Conservation (phyloP, 2,329 filamentous ascomycete species). For the Cephalotrichum gorgonifer region DNA sequence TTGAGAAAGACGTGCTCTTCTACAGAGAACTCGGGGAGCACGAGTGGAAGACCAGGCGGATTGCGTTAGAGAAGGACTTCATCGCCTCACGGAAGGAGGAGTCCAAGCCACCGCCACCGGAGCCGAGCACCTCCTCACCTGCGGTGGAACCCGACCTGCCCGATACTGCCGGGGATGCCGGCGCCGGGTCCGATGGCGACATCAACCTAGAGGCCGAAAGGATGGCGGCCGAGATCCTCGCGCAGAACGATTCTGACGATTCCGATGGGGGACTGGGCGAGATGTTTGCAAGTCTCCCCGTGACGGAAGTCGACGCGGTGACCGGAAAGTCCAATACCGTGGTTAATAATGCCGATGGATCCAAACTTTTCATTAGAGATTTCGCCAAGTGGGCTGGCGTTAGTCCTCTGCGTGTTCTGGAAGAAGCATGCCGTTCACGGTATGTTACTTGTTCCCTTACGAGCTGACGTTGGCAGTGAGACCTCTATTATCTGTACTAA, state of each 20-base stretch:
- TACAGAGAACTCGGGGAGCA: slow-evolving; percentile 56
- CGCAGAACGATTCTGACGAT: slow-evolving; percentile 37
- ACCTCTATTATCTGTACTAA: slow-evolving; percentile 3
- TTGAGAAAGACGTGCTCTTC: slow-evolving; percentile 70
- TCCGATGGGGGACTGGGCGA: slow-evolving; percentile 43
- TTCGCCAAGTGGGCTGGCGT: slow-evolving; percentile 78
- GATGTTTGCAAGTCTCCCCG: slow-evolving; percentile 51
- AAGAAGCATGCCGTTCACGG: slow-evolving; percentile 81
- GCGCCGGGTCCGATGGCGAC: slow-evolving; percentile 28
- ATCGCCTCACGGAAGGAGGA: slow-evolving; percentile 34
- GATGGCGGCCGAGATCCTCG: slow-evolving; percentile 48
- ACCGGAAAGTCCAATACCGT: slow-evolving; percentile 50
- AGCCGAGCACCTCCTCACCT: no score
- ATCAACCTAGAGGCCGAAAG: slow-evolving; percentile 46
- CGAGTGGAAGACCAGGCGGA: slow-evolving; percentile 50
- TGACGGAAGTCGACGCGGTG: slow-evolving; percentile 42
- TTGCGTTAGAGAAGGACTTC: slow-evolving; percentile 52
- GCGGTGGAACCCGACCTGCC: background rate
- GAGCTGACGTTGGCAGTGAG: background rate
- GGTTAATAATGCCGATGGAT: slow-evolving; percentile 39
- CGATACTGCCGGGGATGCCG: slow-evolving; percentile 8
- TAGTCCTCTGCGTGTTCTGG: slow-evolving; percentile 63
- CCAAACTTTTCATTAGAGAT: slow-evolving; percentile 58
- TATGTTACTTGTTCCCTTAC: slow-evolving; percentile 21
- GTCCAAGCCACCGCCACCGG: slow-evolving; percentile 12